These are phyloP conservation scores for Globisporangium alternatum DNA, from an alignment of 352 stramenopile genomes.

Conservation along the genomic window DNA sequence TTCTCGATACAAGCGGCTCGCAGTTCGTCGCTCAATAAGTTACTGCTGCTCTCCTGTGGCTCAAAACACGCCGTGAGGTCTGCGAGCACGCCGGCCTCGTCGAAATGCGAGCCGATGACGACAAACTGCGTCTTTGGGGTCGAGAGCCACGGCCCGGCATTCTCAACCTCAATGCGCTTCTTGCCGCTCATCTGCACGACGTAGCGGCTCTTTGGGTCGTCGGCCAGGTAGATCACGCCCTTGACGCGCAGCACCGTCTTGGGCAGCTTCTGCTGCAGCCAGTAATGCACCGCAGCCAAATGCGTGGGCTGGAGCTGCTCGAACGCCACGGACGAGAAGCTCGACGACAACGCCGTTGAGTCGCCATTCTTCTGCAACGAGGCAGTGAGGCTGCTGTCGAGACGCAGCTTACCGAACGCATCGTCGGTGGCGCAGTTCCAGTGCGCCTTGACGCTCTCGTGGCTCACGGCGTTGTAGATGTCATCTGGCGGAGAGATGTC, in stretches of 20 bases:
- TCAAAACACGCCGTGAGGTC: slow-evolving; percentile 28
- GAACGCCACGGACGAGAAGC: slow-evolving; percentile 47
- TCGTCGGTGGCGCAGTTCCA: slow-evolving; percentile 50
- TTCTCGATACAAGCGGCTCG: slow-evolving; percentile 21
- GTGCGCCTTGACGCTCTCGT: slow-evolving; percentile 58
- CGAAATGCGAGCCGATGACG: slow-evolving; percentile 52
- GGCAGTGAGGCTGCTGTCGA: slow-evolving; percentile 15
- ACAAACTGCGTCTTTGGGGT: slow-evolving; percentile 70
- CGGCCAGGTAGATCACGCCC: slow-evolving; percentile 60
- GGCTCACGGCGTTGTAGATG: slow-evolving; percentile 51
- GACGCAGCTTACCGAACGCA: slow-evolving; percentile 33
- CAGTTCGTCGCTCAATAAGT: slow-evolving; percentile 1
- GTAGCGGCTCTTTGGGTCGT: slow-evolving; percentile 56
- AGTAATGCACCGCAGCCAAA: slow-evolving; percentile 50
- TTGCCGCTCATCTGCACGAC: slow-evolving; percentile 73
- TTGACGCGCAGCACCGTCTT: slow-evolving; percentile 48
- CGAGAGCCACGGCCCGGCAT: slow-evolving; percentile 51
- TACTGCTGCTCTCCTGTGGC: not conserved
- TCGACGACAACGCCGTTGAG: not conserved
- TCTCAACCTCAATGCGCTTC: slow-evolving; percentile 61
- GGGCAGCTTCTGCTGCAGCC: slow-evolving; percentile 36
- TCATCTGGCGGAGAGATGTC: slow-evolving; percentile 61
- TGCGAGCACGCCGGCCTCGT: slow-evolving; percentile 25
- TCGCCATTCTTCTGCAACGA: slow-evolving; percentile 1
- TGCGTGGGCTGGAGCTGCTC: slow-evolving; percentile 37